phyloP scores from a whole-genome alignment of 1,284 basidiomycete genomes.

The Trametes polyzona region DNA sequence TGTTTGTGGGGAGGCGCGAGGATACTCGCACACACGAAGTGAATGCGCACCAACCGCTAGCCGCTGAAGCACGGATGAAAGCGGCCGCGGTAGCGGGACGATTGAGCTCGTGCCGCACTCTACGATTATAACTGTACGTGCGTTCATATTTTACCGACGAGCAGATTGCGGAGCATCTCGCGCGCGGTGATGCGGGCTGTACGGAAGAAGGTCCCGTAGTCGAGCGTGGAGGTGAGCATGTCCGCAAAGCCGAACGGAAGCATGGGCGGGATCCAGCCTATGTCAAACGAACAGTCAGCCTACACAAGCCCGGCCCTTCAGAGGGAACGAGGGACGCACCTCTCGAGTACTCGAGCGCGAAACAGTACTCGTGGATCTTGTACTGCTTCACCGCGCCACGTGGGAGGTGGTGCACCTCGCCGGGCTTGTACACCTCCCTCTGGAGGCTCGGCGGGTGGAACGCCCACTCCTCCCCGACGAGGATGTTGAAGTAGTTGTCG shows the following conservation, averaged over 20 bases:
- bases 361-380: conserved; percentile 95
- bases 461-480: conserved; percentile 92
- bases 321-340: conserved; percentile 61
- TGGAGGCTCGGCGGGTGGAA: conserved; percentile 81
- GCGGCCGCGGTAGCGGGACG: too few relatives aligned
- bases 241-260: conserved; percentile 93
- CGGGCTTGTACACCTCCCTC: conserved; percentile 84
- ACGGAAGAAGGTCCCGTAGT: conserved; percentile 81
- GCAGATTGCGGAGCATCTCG: conserved; percentile 82
- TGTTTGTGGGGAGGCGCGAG: too few relatives aligned
- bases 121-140: too few relatives aligned
- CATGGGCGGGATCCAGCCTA: conserved; percentile 92
- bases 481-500: conserved; percentile 97
- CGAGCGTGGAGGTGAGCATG: conserved; percentile 87
- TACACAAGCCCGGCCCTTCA: too few relatives aligned
- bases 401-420: conserved; percentile 83
- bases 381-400: conserved; percentile 94
- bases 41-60: too few relatives aligned
- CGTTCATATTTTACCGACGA: conserved; percentile 88
- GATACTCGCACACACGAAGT: too few relatives aligned
- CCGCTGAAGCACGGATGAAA: too few relatives aligned
- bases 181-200: conserved; percentile 81
- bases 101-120: too few relatives aligned
- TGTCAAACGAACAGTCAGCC: too few relatives aligned
- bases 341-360: conserved; percentile 92